Percentiles rank a stretch among this genome's conserved stretches.
These are phyloP conservation scores for Trichocladium uniseriatum DNA, from an alignment of 495 filamentous ascomycete genomes.

Conservation along the genomic window DNA sequence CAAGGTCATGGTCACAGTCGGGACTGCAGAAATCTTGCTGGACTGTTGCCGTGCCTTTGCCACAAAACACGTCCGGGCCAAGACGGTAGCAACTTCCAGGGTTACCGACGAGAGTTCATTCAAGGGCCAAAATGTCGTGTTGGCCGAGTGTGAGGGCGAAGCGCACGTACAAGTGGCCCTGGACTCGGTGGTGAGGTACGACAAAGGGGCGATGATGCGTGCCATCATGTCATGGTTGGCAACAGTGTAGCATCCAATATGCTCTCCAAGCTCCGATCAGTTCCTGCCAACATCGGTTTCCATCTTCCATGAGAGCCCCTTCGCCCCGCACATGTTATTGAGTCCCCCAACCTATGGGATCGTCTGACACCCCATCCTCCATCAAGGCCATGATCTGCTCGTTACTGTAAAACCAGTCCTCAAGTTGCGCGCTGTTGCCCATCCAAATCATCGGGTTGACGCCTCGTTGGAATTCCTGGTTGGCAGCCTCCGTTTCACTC, in stretches of 20 bases:
- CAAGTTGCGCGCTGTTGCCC: slow-evolving; percentile 39
- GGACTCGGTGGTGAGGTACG: slow-evolving; percentile 11
- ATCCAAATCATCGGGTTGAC: slow-evolving; percentile 21
- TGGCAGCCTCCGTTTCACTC: not conserved
- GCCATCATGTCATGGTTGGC: slow-evolving; percentile 12
- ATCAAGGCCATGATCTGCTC: slow-evolving; percentile 54
- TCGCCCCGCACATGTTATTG: too few species aligned
- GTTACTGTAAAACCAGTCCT: slow-evolving; percentile 57
- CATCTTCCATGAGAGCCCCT: too few species aligned
- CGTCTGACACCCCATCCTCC: slow-evolving; percentile 41
- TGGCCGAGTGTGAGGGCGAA: slow-evolving; percentile 16
- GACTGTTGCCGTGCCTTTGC: slow-evolving; percentile 14
- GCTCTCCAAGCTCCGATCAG: too few species aligned
- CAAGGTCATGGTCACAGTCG: slow-evolving; percentile 12
- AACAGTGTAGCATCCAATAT: not conserved
- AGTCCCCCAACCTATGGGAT: not conserved
- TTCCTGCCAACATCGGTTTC: too few species aligned
- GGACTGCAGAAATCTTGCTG: slow-evolving; percentile 15
- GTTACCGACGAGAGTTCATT: not conserved
- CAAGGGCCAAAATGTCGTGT: slow-evolving; percentile 2
- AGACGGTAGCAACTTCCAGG: not conserved
- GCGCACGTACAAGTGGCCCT: slow-evolving; percentile 16
- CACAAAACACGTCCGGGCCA: not conserved
- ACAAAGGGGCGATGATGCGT: slow-evolving; percentile 9
- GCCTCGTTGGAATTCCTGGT: not conserved